Percentiles rank a stretch among this genome's conserved stretches.
Conservation (phyloP, 306 rosid genomes). For the Quercus alba region DNA sequence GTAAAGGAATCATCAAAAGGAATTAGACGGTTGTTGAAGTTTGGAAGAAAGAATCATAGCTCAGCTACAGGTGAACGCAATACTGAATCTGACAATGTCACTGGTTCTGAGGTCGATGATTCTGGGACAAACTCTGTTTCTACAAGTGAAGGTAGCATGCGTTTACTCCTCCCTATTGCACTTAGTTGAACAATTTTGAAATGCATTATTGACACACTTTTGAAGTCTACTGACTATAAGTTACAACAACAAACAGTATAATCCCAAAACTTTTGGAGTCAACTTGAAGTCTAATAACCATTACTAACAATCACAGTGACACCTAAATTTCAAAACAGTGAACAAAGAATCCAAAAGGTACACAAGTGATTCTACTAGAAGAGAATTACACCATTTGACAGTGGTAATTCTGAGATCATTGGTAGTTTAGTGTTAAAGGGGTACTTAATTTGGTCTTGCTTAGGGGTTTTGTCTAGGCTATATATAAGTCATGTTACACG, state of each 20-base stretch:
- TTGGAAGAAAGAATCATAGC: conserved; percentile 85
- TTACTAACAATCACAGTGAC: neutral
- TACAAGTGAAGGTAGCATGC: conserved; percentile 67
- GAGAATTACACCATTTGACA: neutral
- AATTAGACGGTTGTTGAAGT: conserved; percentile 63
- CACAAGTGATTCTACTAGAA: neutral
- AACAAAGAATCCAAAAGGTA: neutral
- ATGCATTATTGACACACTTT: neutral
- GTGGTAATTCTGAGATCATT: neutral
- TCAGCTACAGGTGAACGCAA: conserved; percentile 48
- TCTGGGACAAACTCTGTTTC: conserved; percentile 38
- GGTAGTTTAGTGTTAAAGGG: neutral
- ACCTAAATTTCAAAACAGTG: neutral
- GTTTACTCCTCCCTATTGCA: neutral
- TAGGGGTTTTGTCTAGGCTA: neutral
- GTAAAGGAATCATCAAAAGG: conserved; percentile 82
- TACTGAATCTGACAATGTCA: conserved; percentile 55
- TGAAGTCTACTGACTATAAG: neutral
- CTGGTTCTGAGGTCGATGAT: conserved; percentile 64
- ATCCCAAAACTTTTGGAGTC: too few relatives aligned
- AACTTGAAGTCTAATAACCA: neutral
- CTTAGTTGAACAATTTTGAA: neutral
- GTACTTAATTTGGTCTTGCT: neutral
- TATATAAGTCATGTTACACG: too few relatives aligned
- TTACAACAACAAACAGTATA: too few relatives aligned